Base-by-base conservation (phyloP, 352 stramenopile genomes). In the Aphanomyces cochlioides region DNA sequence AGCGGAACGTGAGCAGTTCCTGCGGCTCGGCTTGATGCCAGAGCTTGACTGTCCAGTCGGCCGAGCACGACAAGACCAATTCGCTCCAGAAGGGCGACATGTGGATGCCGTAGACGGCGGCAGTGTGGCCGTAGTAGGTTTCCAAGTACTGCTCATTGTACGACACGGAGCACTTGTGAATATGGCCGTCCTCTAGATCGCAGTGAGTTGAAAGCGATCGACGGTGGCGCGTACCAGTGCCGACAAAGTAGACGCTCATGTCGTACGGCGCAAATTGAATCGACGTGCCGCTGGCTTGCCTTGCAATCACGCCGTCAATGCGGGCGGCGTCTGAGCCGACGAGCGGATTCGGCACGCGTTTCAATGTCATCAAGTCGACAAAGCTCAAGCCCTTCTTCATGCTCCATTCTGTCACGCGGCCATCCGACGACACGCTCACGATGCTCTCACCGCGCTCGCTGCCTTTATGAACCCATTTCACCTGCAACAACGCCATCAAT, bases 61-160 rank as follows among this genome's bases (percentile, higher is more conserved):
- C 89, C 2, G 83, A 92, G 66, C 90, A 97, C 6, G 87, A 96
- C 0, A 98, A 77, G 56, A 97, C 96, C 19, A 92, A 59, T 36
- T 93, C 79, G 34, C 74, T 80, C 47, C 78, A 96, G 69, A 96
- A 97, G 1, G 90, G 90, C 43, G 86, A 96, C 47, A 91, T 90
- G 0, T 89, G 73, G 13, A 98, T 72, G 63, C 89, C 82, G 77
- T 98, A 97, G 38, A 97, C 89, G 0, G 93, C 92, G 1, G 87
- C 93, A 0, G 78, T 89, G 73, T 98, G 92, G 0, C 85, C 90
- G 21, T 77, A 76, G 71, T 96, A 97, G 39, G 89, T 97, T 67
- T 97, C 84, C 50, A 98, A 74, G 66, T 97, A 97, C 74, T 97
- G 89, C 68, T 98, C 93, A 69, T 95, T 97, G 87, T 98, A 98